Conservation (phyloP, 192 early-diverging fungal species). For the Coemansia sp. region DNA sequence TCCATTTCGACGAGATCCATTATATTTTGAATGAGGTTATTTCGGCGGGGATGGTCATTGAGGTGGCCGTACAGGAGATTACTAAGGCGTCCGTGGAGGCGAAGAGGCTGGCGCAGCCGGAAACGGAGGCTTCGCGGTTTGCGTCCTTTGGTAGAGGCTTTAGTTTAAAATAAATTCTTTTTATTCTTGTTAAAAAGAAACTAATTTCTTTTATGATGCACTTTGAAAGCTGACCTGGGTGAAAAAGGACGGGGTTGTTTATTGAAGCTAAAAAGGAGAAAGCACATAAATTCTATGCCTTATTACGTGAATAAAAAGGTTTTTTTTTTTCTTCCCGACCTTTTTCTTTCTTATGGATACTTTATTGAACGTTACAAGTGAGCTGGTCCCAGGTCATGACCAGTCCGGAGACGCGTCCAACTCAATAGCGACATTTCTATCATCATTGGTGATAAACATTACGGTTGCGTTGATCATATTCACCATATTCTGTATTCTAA, state of each 20-base stretch:
- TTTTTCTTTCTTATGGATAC: neutral
- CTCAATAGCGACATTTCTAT: slow-evolving; percentile 64
- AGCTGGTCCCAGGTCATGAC: neutral
- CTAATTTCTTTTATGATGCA: too few species aligned
- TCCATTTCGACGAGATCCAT: slow-evolving; percentile 87
- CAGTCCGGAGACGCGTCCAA: slow-evolving; percentile 24
- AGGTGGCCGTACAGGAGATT: slow-evolving; percentile 60
- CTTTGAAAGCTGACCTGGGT: too few species aligned
- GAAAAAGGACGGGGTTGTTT: too few species aligned
- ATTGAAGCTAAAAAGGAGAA: too few species aligned
- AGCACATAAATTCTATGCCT: too few species aligned
- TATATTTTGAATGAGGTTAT: slow-evolving; percentile 85
- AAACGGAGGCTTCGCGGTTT: slow-evolving; percentile 16
- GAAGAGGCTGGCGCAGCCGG: slow-evolving; percentile 56
- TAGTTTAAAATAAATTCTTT: slow-evolving; percentile 2
- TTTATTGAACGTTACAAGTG: neutral
- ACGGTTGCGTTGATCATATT: slow-evolving; percentile 55
- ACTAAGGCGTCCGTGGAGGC: slow-evolving; percentile 67
- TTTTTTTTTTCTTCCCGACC: too few species aligned
- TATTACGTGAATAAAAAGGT: too few species aligned
- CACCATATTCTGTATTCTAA: slow-evolving; percentile 62
- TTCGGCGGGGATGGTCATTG: slow-evolving; percentile 80
- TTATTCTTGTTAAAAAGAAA: neutral
- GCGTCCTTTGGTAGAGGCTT: slow-evolving; percentile 33
- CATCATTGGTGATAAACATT: slow-evolving; percentile 69